Evolutionary conservation across 164 flowering plant genomes (phyloP).

Genomic region (Protea cynaroides): DNA sequence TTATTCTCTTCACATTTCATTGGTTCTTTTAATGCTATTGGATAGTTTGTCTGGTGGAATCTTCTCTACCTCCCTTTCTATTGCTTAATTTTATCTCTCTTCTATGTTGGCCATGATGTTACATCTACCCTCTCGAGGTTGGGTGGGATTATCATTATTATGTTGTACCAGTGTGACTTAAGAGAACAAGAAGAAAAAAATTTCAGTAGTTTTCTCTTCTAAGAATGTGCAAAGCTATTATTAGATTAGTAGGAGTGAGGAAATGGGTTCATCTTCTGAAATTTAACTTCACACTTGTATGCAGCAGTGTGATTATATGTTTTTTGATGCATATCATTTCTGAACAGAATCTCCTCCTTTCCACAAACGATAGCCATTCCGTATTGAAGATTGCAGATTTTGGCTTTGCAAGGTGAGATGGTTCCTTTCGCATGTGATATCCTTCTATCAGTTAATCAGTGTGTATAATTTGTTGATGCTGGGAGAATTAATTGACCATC

Average conservation of each 20-base stretch:
- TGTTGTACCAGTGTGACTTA: no score
- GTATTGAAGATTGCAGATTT: constrained; percentile 94
- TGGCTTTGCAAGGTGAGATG: constrained; percentile 88
- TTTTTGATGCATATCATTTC: constrained; percentile 21
- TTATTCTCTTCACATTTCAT: no score
- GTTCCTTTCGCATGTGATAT: background rate
- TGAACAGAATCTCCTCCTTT: constrained; percentile 91
- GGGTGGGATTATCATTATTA: no score
- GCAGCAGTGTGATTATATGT: constrained; percentile 10
- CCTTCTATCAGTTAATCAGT: background rate
- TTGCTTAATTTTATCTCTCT: no score
- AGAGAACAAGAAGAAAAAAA: no score
- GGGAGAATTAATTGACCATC: background rate
- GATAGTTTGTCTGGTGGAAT: no score
- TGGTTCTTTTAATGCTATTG: no score
- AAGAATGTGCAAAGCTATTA: constrained; percentile 5
- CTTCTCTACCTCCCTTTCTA: no score
- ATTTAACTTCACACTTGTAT: background rate
- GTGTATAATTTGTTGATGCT: background rate
- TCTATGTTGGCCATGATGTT: no score
- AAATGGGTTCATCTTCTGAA: background rate
- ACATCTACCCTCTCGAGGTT: no score
- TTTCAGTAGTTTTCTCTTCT: no score
- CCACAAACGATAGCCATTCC: constrained; percentile 48
- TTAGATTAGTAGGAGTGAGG: background rate